Evolutionary conservation across 495 filamentous ascomycete species (phyloP).

Genomic region (Articulospora tetracladia): DNA sequence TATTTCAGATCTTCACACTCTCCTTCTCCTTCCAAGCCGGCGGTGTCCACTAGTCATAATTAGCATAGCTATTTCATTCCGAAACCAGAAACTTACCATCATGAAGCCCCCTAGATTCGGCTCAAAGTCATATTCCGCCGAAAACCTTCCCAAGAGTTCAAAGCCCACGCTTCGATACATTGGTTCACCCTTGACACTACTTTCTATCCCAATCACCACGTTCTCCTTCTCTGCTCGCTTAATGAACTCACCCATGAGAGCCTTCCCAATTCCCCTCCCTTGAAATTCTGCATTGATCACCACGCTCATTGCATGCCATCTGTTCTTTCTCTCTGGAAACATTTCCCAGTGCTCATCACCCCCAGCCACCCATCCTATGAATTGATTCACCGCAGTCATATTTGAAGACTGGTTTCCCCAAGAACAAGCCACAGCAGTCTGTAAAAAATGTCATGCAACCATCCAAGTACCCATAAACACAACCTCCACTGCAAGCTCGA

Average conservation of each 20-base stretch:
- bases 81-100: background rate
- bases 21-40: constrained; percentile 5
- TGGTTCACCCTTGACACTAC: constrained; percentile 9
- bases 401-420: constrained; percentile 4
- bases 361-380: background rate
- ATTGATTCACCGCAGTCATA: background rate
- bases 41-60: constrained; percentile 1
- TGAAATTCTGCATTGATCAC: constrained; percentile 17
- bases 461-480: constrained; percentile 2
- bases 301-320: constrained; percentile 20
- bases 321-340: constrained; percentile 9
- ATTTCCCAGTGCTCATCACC: constrained; percentile 8
- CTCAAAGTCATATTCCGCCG: background rate
- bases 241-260: constrained; percentile 20
- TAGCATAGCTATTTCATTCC: background rate
- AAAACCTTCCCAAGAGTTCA: constrained; percentile 8
- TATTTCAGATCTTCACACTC: background rate
- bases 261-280: constrained; percentile 19
- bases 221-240: constrained; percentile 17
- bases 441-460: background rate
- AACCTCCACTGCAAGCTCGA: background rate
- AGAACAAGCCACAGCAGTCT: background rate
- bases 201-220: constrained; percentile 18
- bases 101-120: constrained; percentile 3
- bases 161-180: constrained; percentile 20